A percentile compares a stretch with the other conserved stretches of the same genome.
These are phyloP conservation scores for Fusarium tuaranense DNA, from an alignment of 2,329 filamentous ascomycete genomes.

Conservation along the genomic window DNA sequence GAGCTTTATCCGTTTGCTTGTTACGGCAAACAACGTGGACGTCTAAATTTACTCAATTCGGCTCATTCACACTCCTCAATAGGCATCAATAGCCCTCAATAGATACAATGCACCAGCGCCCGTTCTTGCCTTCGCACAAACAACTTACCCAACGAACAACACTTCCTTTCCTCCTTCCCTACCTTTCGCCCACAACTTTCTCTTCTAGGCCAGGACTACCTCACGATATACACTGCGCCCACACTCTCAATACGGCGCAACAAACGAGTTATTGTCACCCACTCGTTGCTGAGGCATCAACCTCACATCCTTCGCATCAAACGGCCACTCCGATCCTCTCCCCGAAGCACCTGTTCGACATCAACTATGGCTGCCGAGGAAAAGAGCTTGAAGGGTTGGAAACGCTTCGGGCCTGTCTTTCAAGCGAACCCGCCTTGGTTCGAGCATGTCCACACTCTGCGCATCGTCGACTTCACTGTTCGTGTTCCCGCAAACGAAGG, in stretches of 20 bases:
- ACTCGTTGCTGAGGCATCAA: neutral
- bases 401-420: neutral
- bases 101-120: neutral
- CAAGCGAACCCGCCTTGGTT: constrained; percentile 27
- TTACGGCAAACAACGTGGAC: neutral
- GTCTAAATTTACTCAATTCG: neutral
- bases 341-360: neutral
- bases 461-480: constrained; percentile 30
- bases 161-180: neutral
- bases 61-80: neutral
- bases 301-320: neutral
- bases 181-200: neutral
- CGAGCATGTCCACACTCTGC: constrained; percentile 19
- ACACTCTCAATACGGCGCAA: neutral
- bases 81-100: neutral
- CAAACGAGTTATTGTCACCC: neutral
- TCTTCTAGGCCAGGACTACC: neutral
- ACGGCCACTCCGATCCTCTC: neutral
- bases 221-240: neutral
- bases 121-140: neutral
- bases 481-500: neutral
- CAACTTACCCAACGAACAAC: neutral
- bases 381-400: neutral
- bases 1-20: neutral
- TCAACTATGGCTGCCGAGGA: neutral